Conservation (phyloP, 768 basidiomycete genomes). For the Rhodotorula diobovata region DNA sequence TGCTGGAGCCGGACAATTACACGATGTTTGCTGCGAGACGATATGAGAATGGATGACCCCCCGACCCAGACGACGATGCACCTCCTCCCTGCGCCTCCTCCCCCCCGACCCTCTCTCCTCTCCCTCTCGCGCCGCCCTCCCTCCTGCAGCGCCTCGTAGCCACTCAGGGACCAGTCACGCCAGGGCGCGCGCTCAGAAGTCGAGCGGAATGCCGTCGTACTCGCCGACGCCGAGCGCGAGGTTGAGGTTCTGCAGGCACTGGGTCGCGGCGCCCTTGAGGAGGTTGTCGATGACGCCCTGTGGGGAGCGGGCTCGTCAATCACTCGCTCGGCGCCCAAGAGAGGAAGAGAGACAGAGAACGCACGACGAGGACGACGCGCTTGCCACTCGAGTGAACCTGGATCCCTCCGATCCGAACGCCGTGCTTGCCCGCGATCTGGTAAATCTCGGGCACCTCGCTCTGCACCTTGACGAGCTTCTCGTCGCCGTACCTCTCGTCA, state of each 20-base stretch:
- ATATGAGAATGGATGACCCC: too few relatives aligned
- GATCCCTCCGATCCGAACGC: conserved; percentile 85
- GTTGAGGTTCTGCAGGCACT: conserved; percentile 90
- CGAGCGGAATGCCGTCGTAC: conserved; percentile 65
- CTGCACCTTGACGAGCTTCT: conserved; percentile 66
- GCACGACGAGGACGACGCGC: conserved; percentile 85
- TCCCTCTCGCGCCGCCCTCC: too few relatives aligned
- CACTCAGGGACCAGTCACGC: too few relatives aligned
- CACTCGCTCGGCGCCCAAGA: neutral
- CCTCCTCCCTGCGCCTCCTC: too few relatives aligned
- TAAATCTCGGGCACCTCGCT: conserved; percentile 65
- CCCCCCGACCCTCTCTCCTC: too few relatives aligned
- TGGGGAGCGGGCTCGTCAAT: neutral
- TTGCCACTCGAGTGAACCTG: conserved; percentile 86
- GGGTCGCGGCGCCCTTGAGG: conserved; percentile 97
- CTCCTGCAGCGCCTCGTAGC: too few relatives aligned
- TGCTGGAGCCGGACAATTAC: too few relatives aligned
- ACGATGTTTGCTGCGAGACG: too few relatives aligned
- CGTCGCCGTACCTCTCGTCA: conserved; percentile 67
- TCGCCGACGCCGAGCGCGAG: conserved; percentile 82
- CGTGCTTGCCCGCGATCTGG: conserved; percentile 77
- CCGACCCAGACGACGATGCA: too few relatives aligned
- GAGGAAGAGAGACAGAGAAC: conserved; percentile 45
- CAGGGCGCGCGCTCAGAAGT: conserved; percentile 25
- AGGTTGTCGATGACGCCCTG: conserved; percentile 94